Evolutionary conservation across 805 yeast species (phyloP), one percentile per base, ranked within the genome.

Genomic region (Candida pseudoglaebosa): DNA sequence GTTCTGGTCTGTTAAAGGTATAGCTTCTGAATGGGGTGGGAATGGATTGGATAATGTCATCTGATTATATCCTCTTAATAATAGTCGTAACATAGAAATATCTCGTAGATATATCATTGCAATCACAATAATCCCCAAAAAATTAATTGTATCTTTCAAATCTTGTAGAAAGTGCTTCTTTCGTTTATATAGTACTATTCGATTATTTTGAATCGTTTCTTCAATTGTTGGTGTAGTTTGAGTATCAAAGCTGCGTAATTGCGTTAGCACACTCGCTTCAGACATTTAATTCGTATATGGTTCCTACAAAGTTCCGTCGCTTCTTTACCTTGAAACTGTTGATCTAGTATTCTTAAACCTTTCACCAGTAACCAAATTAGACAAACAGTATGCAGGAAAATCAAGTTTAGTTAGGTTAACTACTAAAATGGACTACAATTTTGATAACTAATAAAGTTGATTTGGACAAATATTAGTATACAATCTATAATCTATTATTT

Each of bases 41-140:
- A 36, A 55, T 12, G 71, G 65, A 33, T 61, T 53, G 10, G 61
- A 48, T 5, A 67, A 28, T 4, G 57, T 47, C 37, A 51, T 56
- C 19, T 64, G 70, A 5, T 47, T 36, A 17, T 54, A 49, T 4
- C 54, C 55, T 35, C 68, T 47, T 8, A 61, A 29, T 1, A 46
- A 24, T 4, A 66, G 50, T 19, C 57, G 46, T 1, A 70, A 22
- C 16, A 67, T 30, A 4, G 76, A 70, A 28, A 62, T 41, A 47
- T 74, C 79, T 34, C 62, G 59, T 5, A 72, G 52, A 45, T 69
- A 75, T 3, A 64, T 46, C 6, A 73, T 39, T 5, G 58, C 54
- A 4, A 73, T 53, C 3, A 68, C 38, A 5, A 67, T 42, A 43
- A 52, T 65, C 26, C 73, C 73, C 7, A 65, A 20, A 2, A 60